Percentiles rank a stretch among this genome's conserved stretches.
Evolutionary conservation across 176 grass and related monocot species (phyloP).

Genomic region (Bromus sterilis): DNA sequence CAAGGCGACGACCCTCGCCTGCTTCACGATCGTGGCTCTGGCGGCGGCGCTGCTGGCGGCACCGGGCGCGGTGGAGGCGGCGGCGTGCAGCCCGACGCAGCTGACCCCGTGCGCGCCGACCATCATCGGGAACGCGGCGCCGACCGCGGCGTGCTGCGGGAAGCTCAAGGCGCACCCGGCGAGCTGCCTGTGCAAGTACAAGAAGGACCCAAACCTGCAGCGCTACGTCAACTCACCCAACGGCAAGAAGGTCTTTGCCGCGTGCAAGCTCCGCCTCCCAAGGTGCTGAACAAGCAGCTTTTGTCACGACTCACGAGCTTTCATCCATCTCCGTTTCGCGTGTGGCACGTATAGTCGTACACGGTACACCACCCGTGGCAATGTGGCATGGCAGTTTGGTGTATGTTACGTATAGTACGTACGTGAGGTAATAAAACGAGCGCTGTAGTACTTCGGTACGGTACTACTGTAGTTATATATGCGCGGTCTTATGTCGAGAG

Average conservation of each 20-base stretch:
- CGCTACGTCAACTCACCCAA: conserved; percentile 84
- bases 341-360: too few relatives aligned
- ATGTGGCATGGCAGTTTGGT: too few relatives aligned
- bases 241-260: conserved; percentile 69
- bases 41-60: background rate
- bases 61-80: background rate
- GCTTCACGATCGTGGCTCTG: conserved; percentile 15
- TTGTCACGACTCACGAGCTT: too few relatives aligned
- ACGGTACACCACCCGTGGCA: too few relatives aligned
- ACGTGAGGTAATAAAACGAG: too few relatives aligned
- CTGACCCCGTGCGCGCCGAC: conserved; percentile 62
- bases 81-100: conserved; percentile 58
- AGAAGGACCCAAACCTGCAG: conserved; percentile 53
- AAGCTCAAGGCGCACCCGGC: conserved; percentile 70
- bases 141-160: conserved; percentile 50
- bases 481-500: too few relatives aligned
- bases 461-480: too few relatives aligned
- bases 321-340: too few relatives aligned
- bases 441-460: too few relatives aligned
- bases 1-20: background rate
- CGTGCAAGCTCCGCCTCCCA: conserved; percentile 38
- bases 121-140: conserved; percentile 50
- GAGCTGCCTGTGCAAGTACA: conserved; percentile 84
- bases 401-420: too few relatives aligned
- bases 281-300: conserved; percentile 16